These are phyloP conservation scores for Pleurotus djamor DNA, from an alignment of 768 basidiomycete species.

Conservation along the genomic window DNA sequence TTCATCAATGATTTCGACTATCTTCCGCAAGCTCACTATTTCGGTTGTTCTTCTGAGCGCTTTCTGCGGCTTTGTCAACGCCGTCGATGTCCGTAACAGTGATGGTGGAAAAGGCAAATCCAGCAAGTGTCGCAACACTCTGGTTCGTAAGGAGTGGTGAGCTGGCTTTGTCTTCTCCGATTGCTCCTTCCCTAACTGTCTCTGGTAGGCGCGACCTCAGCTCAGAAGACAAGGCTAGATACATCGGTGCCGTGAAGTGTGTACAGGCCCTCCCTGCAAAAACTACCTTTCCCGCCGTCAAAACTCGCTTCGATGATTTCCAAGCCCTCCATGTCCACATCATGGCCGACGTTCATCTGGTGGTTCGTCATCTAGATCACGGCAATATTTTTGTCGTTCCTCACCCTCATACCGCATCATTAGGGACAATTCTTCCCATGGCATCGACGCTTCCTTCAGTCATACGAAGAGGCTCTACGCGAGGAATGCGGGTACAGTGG, in stretches of 20 bases:
- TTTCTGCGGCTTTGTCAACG: not conserved
- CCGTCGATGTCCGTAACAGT: not conserved
- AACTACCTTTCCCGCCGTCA: conserved; percentile 16
- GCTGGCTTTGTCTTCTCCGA: not conserved
- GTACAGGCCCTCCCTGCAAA: conserved; percentile 22
- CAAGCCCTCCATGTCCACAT: conserved; percentile 29
- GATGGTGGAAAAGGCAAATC: not conserved
- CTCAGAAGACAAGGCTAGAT: not conserved
- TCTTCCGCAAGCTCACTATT: not conserved
- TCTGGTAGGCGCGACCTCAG: not conserved
- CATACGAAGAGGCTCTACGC: conserved; percentile 28
- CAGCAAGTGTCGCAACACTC: not conserved
- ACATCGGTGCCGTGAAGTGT: conserved; percentile 12
- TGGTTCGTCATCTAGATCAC: conserved; percentile 21
- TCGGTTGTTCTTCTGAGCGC: not conserved
- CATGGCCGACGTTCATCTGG: conserved; percentile 25
- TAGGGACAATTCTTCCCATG: conserved; percentile 36
- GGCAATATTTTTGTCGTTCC: no score
- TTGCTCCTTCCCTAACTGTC: not conserved
- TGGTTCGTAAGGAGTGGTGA: conserved; percentile 1
- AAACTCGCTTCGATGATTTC: conserved; percentile 37
- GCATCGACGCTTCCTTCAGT: conserved; percentile 29
- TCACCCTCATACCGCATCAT: not conserved
- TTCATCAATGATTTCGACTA: not conserved
- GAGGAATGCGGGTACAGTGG: conserved; percentile 34